phyloP scores from a whole-genome alignment of 163 green algal species.

The Chloromonas sp. region DNA sequence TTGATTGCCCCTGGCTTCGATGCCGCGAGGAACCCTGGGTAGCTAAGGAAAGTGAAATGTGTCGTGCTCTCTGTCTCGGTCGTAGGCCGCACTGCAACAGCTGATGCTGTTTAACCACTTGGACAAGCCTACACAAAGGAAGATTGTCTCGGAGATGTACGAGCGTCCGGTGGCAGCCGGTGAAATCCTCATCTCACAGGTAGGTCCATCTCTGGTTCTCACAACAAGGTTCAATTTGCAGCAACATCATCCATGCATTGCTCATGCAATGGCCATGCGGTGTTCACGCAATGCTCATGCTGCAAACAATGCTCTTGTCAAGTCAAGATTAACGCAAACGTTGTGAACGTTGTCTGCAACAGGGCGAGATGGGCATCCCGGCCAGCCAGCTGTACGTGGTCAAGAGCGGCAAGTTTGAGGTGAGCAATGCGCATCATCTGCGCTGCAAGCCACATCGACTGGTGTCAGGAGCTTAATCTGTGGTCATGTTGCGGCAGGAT shows the following conservation, averaged over 20 bases:
- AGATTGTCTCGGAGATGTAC: constrained; percentile 61
- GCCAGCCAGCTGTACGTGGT: constrained; percentile 83
- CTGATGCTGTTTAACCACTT: constrained; percentile 83
- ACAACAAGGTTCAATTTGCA: no score
- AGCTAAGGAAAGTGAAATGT: not conserved
- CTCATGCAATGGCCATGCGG: no score
- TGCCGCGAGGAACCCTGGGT: not conserved
- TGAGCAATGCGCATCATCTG: not conserved
- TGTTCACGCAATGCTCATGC: no score
- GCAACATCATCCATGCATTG: no score
- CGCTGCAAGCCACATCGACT: no score
- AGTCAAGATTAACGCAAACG: no score
- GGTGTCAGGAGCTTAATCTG: not conserved
- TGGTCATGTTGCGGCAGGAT: constrained; percentile 19
- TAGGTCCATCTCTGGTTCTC: no score
- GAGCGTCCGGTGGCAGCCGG: constrained; percentile 40
- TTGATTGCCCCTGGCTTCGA: no score
- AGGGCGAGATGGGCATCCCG: constrained; percentile 69
- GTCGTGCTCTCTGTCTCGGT: not conserved
- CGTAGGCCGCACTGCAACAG: constrained; percentile 8
- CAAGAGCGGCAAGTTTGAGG: constrained; percentile 43
- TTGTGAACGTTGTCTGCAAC: not conserved
- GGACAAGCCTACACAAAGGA: constrained; percentile 44
- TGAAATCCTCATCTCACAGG: constrained; percentile 77
- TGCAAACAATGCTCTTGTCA: no score